Conservation (phyloP, 768 basidiomycete genomes). For the Leccinum barrowsii region DNA sequence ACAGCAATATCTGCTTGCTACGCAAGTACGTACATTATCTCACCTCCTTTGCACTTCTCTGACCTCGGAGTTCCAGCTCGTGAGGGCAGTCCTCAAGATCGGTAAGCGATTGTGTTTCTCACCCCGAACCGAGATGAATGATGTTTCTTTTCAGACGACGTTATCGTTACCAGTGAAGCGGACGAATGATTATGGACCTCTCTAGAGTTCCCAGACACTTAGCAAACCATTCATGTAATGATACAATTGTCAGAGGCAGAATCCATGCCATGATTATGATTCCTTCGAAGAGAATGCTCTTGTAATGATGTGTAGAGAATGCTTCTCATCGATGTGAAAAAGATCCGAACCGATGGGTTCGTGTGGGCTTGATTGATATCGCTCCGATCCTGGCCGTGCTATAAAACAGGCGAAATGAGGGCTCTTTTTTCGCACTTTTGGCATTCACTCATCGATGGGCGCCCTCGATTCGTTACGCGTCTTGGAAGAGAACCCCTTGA, state of each 20-base stretch:
- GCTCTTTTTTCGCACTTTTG: not conserved
- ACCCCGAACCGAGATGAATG: not conserved
- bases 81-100: slow-evolving; percentile 85
- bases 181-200: slow-evolving; percentile 48
- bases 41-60: slow-evolving; percentile 1
- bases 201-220: slow-evolving; percentile 22
- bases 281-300: not conserved
- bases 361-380: not conserved
- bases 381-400: not conserved
- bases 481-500: slow-evolving; percentile 49
- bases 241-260: slow-evolving; percentile 7
- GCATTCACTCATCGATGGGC: slow-evolving; percentile 16
- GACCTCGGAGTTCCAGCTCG: slow-evolving; percentile 48
- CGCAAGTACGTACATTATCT: slow-evolving; percentile 57
- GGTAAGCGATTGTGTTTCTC: slow-evolving; percentile 42
- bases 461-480: slow-evolving; percentile 13
- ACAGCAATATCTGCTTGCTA: slow-evolving; percentile 96
- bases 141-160: slow-evolving; percentile 56
- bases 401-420: not conserved
- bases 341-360: not conserved
- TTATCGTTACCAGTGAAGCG: slow-evolving; percentile 67
- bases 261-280: not conserved
- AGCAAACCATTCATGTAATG: slow-evolving; percentile 25
- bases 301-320: not conserved
- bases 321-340: not conserved